These are phyloP conservation scores for Ogataea glucozyma DNA, from an alignment of 805 yeast genomes.

Conservation along the genomic window DNA sequence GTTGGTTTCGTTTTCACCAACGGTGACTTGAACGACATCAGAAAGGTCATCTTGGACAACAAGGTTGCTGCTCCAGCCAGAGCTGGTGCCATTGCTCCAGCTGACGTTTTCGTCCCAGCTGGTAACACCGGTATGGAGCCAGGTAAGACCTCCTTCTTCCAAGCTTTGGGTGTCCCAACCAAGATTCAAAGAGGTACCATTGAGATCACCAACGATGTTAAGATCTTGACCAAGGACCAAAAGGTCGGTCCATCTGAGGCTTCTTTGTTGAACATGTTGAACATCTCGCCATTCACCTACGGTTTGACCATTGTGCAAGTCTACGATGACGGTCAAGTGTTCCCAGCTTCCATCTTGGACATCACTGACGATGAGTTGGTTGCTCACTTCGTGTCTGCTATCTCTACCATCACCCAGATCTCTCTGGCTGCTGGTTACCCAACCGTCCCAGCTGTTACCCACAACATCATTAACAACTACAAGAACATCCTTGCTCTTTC, in stretches of 20 bases:
- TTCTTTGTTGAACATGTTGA: constrained; percentile 95
- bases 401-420: constrained; percentile 90
- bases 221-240: constrained; percentile 82
- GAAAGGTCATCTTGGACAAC: constrained; percentile 86
- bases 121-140: constrained; percentile 99
- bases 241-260: constrained; percentile 99
- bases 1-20: constrained; percentile 99
- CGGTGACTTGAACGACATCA: constrained; percentile 86
- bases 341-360: constrained; percentile 96
- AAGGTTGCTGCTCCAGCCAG: constrained; percentile 99
- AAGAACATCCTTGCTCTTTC: constrained; percentile 98
- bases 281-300: constrained; percentile 99
- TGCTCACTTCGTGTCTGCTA: constrained; percentile 87
- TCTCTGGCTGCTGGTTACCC: constrained; percentile 99
- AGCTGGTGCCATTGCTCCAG: constrained; percentile 99
- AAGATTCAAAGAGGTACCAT: constrained; percentile 99
- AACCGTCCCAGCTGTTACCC: constrained; percentile 98
- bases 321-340: constrained; percentile 97
- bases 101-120: constrained; percentile 96
- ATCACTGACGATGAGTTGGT: constrained; percentile 97
- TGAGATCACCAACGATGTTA: constrained; percentile 96
- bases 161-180: constrained; percentile 99
- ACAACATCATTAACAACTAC: constrained; percentile 98
- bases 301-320: constrained; percentile 97
- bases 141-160: constrained; percentile 99